phyloP scores from a whole-genome alignment of 768 basidiomycete genomes.

The Amanita subjunquillea region DNA sequence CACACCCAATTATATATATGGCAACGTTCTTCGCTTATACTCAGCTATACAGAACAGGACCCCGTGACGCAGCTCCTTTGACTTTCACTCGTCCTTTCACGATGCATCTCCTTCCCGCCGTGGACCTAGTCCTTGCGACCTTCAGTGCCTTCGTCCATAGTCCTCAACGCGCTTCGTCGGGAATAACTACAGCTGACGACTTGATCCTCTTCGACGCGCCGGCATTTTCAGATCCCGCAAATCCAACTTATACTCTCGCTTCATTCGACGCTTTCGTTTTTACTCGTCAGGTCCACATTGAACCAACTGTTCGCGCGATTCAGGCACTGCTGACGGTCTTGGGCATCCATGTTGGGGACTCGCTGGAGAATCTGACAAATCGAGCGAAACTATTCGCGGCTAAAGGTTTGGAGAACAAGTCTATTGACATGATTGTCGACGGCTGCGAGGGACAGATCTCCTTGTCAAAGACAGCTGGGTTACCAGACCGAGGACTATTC shows the following conservation, averaged over 20 bases:
- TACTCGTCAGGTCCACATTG: conserved; percentile 17
- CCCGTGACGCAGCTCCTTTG: no score
- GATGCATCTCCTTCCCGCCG: no score
- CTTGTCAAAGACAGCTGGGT: conserved; percentile 19
- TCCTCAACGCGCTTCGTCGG: not conserved
- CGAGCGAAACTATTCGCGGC: conserved; percentile 25
- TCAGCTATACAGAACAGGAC: no score
- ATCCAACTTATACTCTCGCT: conserved; percentile 20
- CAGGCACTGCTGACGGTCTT: conserved; percentile 14
- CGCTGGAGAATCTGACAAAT: conserved; percentile 15
- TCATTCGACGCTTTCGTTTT: conserved; percentile 27
- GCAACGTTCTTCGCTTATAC: no score
- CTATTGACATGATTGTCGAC: conserved; percentile 18
- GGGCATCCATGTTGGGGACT: conserved; percentile 21
- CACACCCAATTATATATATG: no score
- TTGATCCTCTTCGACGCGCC: conserved; percentile 29
- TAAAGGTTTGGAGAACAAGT: conserved; percentile 21
- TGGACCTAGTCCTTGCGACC: not conserved
- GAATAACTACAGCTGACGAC: conserved; percentile 13
- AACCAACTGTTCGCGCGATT: conserved; percentile 13
- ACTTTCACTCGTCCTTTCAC: no score
- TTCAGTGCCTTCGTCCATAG: not conserved
- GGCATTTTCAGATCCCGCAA: conserved; percentile 25
- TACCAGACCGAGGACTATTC: conserved; percentile 24
- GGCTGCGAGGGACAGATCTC: conserved; percentile 18